Evolutionary conservation across 2,329 filamentous ascomycete species (phyloP).

Genomic region (Penicillium sp.): DNA sequence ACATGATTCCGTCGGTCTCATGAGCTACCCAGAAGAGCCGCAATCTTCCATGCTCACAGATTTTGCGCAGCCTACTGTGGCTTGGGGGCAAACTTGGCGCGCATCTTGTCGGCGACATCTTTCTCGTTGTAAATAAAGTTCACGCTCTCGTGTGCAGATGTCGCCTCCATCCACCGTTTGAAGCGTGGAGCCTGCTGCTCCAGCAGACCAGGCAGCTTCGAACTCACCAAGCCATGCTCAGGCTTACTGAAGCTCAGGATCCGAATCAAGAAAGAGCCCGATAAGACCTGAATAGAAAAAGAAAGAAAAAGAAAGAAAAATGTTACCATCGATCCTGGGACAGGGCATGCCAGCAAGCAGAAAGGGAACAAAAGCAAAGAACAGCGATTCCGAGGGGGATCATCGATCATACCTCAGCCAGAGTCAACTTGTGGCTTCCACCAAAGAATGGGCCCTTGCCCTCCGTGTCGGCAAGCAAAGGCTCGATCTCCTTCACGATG

Average conservation of each 20-base stretch:
- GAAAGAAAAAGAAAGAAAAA: neutral
- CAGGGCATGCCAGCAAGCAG: neutral
- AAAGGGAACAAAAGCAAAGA: neutral
- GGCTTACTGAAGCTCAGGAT: conserved; percentile 51
- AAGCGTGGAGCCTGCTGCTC: conserved; percentile 57
- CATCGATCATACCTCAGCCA: conserved; percentile 61
- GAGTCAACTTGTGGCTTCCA: conserved; percentile 58
- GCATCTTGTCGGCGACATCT: conserved; percentile 38
- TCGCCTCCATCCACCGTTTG: conserved; percentile 59
- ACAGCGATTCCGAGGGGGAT: too few relatives aligned
- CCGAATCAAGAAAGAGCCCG: conserved; percentile 62
- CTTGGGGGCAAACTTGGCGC: conserved; percentile 36
- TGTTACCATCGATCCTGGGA: neutral
- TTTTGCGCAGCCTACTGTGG: conserved; percentile 5
- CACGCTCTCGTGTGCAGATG: conserved; percentile 60
- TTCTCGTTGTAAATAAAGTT: conserved; percentile 56
- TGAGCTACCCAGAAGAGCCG: too few relatives aligned
- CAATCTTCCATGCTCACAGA: too few relatives aligned
- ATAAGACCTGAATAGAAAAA: conserved; percentile 46
- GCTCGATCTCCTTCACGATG: conserved; percentile 67
- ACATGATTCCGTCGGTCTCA: too few relatives aligned
- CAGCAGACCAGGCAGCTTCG: conserved; percentile 44
- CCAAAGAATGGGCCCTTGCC: conserved; percentile 55
- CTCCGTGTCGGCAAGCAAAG: conserved; percentile 51
- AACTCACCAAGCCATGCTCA: conserved; percentile 46